Conservation (phyloP, 306 rosid genomes). For the Cicer pinnatifidum region DNA sequence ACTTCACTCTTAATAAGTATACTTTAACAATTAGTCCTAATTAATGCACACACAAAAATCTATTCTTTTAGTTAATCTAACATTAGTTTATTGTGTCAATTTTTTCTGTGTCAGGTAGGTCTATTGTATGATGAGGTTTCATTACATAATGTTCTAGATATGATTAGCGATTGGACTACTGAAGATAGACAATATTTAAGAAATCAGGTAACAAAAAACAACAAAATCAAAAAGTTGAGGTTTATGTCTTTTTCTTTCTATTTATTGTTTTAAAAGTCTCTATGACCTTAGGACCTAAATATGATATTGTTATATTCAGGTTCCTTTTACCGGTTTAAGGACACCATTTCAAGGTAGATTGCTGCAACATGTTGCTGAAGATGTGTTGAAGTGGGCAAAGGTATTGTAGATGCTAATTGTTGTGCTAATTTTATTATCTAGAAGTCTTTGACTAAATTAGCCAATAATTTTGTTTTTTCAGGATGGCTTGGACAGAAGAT, state of each 20-base stretch:
- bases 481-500: slow-evolving; percentile 49
- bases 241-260: too few species aligned
- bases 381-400: slow-evolving; percentile 50
- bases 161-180: slow-evolving; percentile 80
- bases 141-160: slow-evolving; percentile 68
- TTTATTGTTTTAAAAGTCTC: not conserved
- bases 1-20: too few species aligned
- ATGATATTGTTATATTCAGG: slow-evolving; percentile 46
- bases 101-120: slow-evolving; percentile 70
- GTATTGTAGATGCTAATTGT: slow-evolving; percentile 30
- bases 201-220: slow-evolving; percentile 60
- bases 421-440: slow-evolving; percentile 8
- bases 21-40: not conserved
- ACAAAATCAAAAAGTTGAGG: not conserved
- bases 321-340: slow-evolving; percentile 68
- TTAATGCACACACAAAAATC: not conserved
- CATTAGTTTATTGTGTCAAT: slow-evolving; percentile 22
- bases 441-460: not conserved
- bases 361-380: slow-evolving; percentile 49
- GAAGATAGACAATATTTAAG: slow-evolving; percentile 77
- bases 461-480: not conserved
- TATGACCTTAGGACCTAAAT: not conserved
- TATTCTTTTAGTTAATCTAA: not conserved
- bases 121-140: slow-evolving; percentile 80
- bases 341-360: slow-evolving; percentile 67